A percentile compares a stretch with the other conserved stretches of the same genome.
These are phyloP conservation scores for Alternaria arborescens DNA, from an alignment of 2,329 filamentous ascomycete species.

Conservation along the genomic window DNA sequence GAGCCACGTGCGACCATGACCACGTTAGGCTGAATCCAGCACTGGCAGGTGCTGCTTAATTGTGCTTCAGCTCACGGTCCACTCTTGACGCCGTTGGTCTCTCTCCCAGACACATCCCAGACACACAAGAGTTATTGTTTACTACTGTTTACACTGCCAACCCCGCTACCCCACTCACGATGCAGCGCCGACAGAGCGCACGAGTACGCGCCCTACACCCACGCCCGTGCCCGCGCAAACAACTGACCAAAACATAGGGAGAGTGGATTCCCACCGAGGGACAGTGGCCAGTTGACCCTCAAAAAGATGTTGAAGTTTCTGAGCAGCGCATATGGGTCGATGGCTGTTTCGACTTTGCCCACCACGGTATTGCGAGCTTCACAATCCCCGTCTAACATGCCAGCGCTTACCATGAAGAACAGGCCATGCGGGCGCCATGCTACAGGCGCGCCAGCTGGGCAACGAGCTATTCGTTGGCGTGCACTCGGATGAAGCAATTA, in stretches of 20 bases:
- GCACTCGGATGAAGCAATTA: constrained; percentile 93
- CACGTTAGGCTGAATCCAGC: constrained; percentile 1
- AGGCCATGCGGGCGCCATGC: constrained; percentile 96
- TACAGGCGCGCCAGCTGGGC: constrained; percentile 92
- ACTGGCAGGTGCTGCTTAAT: neutral
- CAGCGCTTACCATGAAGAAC: constrained; percentile 27
- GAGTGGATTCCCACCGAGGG: constrained; percentile 61
- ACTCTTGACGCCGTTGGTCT: no score
- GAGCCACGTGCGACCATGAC: neutral
- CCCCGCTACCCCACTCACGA: constrained; percentile 23
- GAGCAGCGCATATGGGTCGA: constrained; percentile 94
- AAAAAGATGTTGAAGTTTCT: constrained; percentile 65
- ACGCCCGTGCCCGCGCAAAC: neutral
- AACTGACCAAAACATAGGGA: constrained; percentile 30
- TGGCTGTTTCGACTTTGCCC: constrained; percentile 98
- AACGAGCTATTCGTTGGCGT: constrained; percentile 89
- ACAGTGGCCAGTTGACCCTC: constrained; percentile 71
- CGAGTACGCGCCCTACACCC: constrained; percentile 29
- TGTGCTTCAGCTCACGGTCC: neutral
- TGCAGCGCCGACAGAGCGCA: constrained; percentile 50
- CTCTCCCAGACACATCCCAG: no score
- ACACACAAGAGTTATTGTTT: neutral
- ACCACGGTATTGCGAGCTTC: constrained; percentile 72
- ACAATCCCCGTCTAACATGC: neutral
- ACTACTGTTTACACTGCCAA: neutral